A percentile compares a stretch with the other conserved stretches of the same genome.
These are phyloP conservation scores for Teunomyces aglyptinius DNA, from an alignment of 805 yeast species.

Conservation along the genomic window DNA sequence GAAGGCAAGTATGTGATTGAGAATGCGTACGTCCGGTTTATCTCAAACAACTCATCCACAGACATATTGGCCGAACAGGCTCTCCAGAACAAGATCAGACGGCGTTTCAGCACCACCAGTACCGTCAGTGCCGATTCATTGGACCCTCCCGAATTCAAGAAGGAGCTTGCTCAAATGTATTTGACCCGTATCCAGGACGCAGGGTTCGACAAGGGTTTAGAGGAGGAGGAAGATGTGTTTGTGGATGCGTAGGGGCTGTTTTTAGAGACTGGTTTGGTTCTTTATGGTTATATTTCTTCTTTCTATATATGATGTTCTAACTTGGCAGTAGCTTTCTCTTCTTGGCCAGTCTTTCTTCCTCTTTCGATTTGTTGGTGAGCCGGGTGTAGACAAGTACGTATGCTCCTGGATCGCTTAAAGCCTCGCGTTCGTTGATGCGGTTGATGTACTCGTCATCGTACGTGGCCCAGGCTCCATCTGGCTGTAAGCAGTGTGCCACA, in stretches of 20 bases:
- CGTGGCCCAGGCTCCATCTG: conserved; percentile 88
- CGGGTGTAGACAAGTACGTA: conserved; percentile 85
- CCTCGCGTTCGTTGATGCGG: conserved; percentile 66
- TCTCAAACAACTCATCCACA: conserved; percentile 35
- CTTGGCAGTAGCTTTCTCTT: conserved; percentile 7
- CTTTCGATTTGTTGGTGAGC: conserved; percentile 54
- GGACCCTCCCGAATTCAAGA: conserved; percentile 5
- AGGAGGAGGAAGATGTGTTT: conserved; percentile 12
- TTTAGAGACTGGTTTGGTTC: neutral
- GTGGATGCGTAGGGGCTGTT: conserved; percentile 10
- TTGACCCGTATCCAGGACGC: conserved; percentile 11
- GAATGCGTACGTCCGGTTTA: conserved; percentile 30
- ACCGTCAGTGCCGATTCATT: conserved; percentile 8
- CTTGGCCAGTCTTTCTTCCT: conserved; percentile 1
- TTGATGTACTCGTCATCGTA: conserved; percentile 92
- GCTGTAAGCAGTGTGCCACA: conserved; percentile 85
- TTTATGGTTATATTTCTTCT: neutral
- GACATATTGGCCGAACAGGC: conserved; percentile 34
- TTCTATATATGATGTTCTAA: neutral
- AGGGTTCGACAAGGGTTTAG: conserved; percentile 14
- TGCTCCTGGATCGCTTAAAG: conserved; percentile 81
- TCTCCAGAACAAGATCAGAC: conserved; percentile 18
- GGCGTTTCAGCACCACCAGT: conserved; percentile 19
- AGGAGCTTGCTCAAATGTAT: conserved; percentile 6
- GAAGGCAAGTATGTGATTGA: conserved; percentile 47